phyloP scores from a whole-genome alignment of 371 early-diverging fungal genomes.

The Zychaea mexicana region DNA sequence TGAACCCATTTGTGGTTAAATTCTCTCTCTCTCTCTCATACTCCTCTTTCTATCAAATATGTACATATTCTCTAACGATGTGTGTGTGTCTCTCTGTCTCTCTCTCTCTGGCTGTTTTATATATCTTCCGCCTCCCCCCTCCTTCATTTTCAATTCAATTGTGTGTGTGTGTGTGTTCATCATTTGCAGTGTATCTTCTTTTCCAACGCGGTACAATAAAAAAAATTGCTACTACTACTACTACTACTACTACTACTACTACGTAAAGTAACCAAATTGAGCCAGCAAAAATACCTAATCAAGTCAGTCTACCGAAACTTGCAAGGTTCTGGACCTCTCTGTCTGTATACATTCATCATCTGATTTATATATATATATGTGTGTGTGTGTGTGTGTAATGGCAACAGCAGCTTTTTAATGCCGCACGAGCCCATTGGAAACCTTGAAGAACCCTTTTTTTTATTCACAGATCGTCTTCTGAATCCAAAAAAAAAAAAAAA shows the following conservation, averaged over 20 bases:
- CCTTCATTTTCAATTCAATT: no score
- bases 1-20: slow-evolving; percentile 20
- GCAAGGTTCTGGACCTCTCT: background rate
- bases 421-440: background rate
- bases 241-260: no score
- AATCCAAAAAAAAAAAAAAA: background rate
- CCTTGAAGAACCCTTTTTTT: background rate
- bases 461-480: background rate
- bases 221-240: no score
- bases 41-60: background rate
- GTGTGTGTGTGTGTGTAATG: no score
- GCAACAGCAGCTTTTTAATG: background rate
- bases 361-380: no score
- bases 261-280: no score
- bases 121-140: no score
- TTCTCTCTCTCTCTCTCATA: background rate
- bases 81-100: no score
- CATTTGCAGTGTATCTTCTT: no score
- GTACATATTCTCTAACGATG: background rate
- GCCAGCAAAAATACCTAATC: background rate
- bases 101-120: no score
- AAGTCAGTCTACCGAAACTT: background rate
- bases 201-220: no score
- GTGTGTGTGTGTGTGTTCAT: no score
- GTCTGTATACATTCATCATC: background rate